Base-by-base conservation (phyloP, 805 yeast genomes). In the Candida boleticola region DNA sequence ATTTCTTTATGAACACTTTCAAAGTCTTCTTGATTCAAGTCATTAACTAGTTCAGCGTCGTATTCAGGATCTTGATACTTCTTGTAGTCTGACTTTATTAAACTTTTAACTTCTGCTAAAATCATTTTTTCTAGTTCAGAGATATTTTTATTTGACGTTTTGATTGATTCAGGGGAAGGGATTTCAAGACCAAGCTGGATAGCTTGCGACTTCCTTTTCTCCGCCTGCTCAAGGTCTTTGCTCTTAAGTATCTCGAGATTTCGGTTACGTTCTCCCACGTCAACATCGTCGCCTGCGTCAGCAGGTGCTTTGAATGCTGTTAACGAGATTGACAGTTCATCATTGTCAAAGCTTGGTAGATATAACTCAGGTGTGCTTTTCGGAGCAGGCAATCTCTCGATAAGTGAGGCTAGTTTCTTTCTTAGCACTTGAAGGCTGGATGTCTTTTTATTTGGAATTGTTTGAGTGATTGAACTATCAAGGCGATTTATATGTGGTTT, bases 181-280 rank as follows among this genome's bases (percentile, higher is more conserved):
- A 75, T 61, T 0, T 67, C 63, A 6, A 80, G 61, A 0, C 66
- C 74, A 38, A 58, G 55, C 50, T 74, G 78, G 1, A 77, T 57
- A 1, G 66, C 81, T 43, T 63, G 70, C 0, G 84, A 74, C 37
- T 79, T 52, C 30, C 79, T 56, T 5, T 63, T 48, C 27, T 54
- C 57, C 4, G 63, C 56, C 41, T 53, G 53, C 41, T 63, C 63
- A 18, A 54, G 61, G 7, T 57, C 61, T 3, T 59, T 50, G 43
- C 54, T 54, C 30, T 54, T 52, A 14, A 54, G 48, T 11, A 53
- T 43, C 40, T 57, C 57, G 29, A 59, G 35, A 34, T 52, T 53
- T 25, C 60, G 46, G 3, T 55, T 29, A 11, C 54, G 38, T 34
- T 60, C 66, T 1, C 59, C 60, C 21, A 52, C 47, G 29, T 64